Percentiles rank a stretch among this genome's conserved stretches.
Evolutionary conservation across 495 filamentous ascomycete species (phyloP).

Genomic region (Penicillium riverlandense): DNA sequence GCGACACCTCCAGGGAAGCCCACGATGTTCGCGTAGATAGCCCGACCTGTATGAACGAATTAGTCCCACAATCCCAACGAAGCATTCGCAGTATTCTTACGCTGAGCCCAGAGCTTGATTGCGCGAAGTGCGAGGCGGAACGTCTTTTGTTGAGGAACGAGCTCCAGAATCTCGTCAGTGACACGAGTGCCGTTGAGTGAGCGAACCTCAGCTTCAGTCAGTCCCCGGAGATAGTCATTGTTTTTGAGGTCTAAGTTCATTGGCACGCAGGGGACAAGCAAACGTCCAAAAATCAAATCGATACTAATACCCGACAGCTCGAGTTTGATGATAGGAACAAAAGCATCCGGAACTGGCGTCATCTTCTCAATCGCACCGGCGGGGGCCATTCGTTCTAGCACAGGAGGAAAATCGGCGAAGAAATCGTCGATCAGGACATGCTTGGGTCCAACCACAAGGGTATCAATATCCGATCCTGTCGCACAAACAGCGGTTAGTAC

Average conservation of each 20-base stretch:
- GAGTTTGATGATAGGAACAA: conserved; percentile 94
- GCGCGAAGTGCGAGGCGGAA: conserved; percentile 83
- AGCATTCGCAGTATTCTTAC: conserved; percentile 30
- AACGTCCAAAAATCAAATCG: conserved; percentile 85
- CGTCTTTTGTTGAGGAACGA: conserved; percentile 82
- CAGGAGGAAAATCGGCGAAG: conserved; percentile 74
- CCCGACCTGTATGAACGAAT: conserved; percentile 47
- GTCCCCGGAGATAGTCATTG: conserved; percentile 73
- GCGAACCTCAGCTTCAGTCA: conserved; percentile 78
- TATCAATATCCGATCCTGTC: conserved; percentile 91
- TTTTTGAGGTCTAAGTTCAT: conserved; percentile 68
- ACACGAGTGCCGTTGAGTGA: conserved; percentile 91
- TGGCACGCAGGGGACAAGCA: conserved; percentile 65
- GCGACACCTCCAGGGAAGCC: conserved; percentile 95
- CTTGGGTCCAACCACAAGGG: conserved; percentile 81
- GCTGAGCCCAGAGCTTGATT: conserved; percentile 93
- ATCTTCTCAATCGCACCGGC: conserved; percentile 75
- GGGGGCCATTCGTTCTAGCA: conserved; percentile 66
- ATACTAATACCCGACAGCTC: conserved; percentile 85
- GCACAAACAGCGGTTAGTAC: conserved; percentile 6
- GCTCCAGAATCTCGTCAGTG: conserved; percentile 79
- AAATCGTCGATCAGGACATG: conserved; percentile 84
- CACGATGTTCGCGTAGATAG: conserved; percentile 90
- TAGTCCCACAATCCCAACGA: not conserved
- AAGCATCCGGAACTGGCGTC: conserved; percentile 79